phyloP scores from a whole-genome alignment of 306 rosid species.

The Prinsepia uniflora region DNA sequence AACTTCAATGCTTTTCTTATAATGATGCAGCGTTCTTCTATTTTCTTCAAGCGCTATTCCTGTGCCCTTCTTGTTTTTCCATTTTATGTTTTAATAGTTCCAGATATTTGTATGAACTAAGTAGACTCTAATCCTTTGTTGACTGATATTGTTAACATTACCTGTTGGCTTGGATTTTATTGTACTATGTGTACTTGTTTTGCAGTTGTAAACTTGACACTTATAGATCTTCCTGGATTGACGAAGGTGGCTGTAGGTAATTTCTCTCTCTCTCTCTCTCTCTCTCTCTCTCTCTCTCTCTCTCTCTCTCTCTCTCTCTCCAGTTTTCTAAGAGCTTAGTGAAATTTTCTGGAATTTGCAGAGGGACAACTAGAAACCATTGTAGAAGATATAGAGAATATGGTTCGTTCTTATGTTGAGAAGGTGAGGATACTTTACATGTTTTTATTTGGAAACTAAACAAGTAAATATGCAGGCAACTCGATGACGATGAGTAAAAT shows the following conservation, averaged over 20 bases:
- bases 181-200: slow-evolving; percentile 23
- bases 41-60: not conserved
- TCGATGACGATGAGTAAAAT: not conserved
- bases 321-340: slow-evolving; percentile 20
- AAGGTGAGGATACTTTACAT: slow-evolving; percentile 51
- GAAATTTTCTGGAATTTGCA: slow-evolving; percentile 37
- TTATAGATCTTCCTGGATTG: slow-evolving; percentile 96
- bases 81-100: not conserved
- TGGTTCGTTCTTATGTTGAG: slow-evolving; percentile 96
- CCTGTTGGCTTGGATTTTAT: slow-evolving; percentile 1
- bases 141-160: not conserved
- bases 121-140: slow-evolving; percentile 1
- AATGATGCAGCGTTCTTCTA: not conserved
- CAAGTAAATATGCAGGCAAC: not conserved
- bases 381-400: slow-evolving; percentile 95
- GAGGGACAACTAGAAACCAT: slow-evolving; percentile 91
- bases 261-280: not conserved
- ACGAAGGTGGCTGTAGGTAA: slow-evolving; percentile 99
- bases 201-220: slow-evolving; percentile 97
- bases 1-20: not conserved
- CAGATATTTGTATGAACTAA: not conserved
- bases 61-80: not conserved
- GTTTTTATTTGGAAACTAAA: not conserved
- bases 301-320: not conserved
- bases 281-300: not conserved